Evolutionary conservation across 495 filamentous ascomycete species (phyloP).

Genomic region (Podospora pseudocomata): DNA sequence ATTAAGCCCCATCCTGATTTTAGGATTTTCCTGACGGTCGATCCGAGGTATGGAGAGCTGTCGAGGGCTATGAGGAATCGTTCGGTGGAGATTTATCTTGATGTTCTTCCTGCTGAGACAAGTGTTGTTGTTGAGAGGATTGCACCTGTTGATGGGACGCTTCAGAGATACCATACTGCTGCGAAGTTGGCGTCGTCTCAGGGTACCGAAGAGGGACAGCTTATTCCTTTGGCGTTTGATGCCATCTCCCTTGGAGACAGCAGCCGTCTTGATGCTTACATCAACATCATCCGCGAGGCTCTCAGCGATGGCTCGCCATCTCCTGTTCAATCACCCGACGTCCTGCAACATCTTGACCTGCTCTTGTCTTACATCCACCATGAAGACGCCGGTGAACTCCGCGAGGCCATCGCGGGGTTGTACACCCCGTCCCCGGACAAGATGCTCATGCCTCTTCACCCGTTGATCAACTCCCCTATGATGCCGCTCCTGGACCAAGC

Average conservation of each 20-base stretch:
- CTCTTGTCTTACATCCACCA: conserved; percentile 28
- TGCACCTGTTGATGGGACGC: conserved; percentile 40
- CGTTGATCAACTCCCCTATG: conserved; percentile 60
- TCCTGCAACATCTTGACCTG: conserved; percentile 16
- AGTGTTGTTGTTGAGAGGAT: conserved; percentile 26
- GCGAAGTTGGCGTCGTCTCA: conserved; percentile 19
- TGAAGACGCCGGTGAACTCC: conserved; percentile 26
- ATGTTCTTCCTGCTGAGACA: conserved; percentile 25
- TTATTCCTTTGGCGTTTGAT: conserved; percentile 32
- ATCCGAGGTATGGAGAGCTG: conserved; percentile 87
- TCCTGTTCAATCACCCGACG: conserved; percentile 21
- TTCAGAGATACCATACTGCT: conserved; percentile 37
- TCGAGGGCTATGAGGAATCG: conserved; percentile 97
- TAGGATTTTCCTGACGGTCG: conserved; percentile 90
- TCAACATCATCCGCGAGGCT: conserved; percentile 17
- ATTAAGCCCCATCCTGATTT: conserved; percentile 83
- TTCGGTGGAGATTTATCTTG: conserved; percentile 83
- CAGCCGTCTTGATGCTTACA: conserved; percentile 30
- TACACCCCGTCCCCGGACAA: conserved; percentile 25
- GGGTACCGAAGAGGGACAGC: conserved; percentile 17
- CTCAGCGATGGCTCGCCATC: conserved; percentile 11
- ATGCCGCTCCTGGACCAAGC: conserved; percentile 37
- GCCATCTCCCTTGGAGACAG: conserved; percentile 38
- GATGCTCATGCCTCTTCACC: conserved; percentile 56
- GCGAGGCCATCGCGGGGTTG: conserved; percentile 24